A percentile compares a stretch with the other conserved stretches of the same genome.
These are phyloP conservation scores for Fragaria iinumae DNA, from an alignment of 306 rosid species.

Conservation along the genomic window DNA sequence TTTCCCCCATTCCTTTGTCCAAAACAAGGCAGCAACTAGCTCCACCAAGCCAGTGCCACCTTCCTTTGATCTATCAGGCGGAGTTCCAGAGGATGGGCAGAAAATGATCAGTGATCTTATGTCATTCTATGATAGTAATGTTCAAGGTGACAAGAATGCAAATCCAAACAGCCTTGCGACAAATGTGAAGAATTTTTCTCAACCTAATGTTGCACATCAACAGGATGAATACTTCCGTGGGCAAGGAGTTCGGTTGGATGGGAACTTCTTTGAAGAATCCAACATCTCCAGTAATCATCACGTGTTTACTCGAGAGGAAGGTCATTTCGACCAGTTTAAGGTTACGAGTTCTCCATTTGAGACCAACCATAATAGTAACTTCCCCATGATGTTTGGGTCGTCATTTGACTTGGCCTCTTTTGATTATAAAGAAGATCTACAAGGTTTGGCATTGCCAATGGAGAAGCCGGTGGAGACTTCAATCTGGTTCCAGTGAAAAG, in stretches of 20 bases:
- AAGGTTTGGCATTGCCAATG: neutral
- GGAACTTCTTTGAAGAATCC: neutral
- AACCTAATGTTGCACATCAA: neutral
- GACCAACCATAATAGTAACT: neutral
- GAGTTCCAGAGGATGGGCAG: slow-evolving; percentile 47
- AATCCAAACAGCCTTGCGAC: slow-evolving; percentile 17
- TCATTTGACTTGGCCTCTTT: neutral
- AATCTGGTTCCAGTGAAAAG: neutral
- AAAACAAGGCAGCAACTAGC: slow-evolving; percentile 23
- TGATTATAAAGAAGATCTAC: neutral
- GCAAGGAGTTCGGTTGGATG: neutral
- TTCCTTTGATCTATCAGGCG: slow-evolving; percentile 26
- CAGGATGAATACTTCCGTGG: neutral
- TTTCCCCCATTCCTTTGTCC: slow-evolving; percentile 27
- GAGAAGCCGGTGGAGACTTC: neutral
- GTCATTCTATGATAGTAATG: slow-evolving; percentile 41
- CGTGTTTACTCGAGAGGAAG: neutral
- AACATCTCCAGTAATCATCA: neutral
- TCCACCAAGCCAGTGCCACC: slow-evolving; percentile 11
- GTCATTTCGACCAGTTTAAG: neutral
- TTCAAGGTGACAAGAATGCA: slow-evolving; percentile 29
- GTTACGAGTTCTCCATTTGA: neutral
- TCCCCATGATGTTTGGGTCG: neutral
- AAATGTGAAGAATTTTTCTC: neutral
- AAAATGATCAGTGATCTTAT: slow-evolving; percentile 48